Evolutionary conservation across 352 stramenopile genomes (phyloP).

Genomic region (Pythium folliculosum): DNA sequence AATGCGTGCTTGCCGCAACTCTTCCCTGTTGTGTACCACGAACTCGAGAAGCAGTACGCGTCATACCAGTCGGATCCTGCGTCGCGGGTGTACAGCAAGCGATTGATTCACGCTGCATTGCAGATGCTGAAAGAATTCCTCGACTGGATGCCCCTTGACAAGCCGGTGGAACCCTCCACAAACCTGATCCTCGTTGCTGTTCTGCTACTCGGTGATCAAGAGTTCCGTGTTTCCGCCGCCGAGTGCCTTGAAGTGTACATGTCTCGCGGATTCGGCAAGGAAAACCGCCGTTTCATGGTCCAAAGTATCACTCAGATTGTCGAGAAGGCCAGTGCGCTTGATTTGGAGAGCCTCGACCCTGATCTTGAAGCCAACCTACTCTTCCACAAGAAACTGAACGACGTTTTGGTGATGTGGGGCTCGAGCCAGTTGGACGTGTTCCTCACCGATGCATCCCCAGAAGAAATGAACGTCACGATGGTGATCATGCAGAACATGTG

Average conservation of each 20-base stretch:
- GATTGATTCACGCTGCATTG: conserved; percentile 60
- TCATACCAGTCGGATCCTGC: conserved; percentile 38
- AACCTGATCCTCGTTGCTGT: conserved; percentile 73
- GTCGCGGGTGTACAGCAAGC: conserved; percentile 41
- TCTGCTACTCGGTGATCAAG: conserved; percentile 49
- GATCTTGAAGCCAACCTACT: conserved; percentile 55
- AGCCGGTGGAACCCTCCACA: conserved; percentile 45
- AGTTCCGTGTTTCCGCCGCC: conserved; percentile 56
- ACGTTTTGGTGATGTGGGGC: conserved; percentile 72
- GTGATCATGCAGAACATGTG: conserved; percentile 51
- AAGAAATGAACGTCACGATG: conserved; percentile 53
- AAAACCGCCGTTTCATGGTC: conserved; percentile 63
- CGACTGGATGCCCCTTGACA: conserved; percentile 79
- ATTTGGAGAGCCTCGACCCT: conserved; percentile 43
- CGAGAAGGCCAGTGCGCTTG: conserved; percentile 51
- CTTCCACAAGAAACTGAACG: conserved; percentile 80
- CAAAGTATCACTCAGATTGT: conserved; percentile 57
- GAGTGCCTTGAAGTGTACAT: conserved; percentile 79
- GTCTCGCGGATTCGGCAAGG: conserved; percentile 68
- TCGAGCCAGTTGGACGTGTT: conserved; percentile 66
- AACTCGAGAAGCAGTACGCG: conserved; percentile 74
- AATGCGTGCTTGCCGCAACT: conserved; percentile 72
- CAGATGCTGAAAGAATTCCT: conserved; percentile 83
- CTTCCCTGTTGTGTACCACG: conserved; percentile 69
- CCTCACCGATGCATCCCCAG: conserved; percentile 38